Conservation (phyloP, 257 asterid genomes). For the Solanum rostratum region DNA sequence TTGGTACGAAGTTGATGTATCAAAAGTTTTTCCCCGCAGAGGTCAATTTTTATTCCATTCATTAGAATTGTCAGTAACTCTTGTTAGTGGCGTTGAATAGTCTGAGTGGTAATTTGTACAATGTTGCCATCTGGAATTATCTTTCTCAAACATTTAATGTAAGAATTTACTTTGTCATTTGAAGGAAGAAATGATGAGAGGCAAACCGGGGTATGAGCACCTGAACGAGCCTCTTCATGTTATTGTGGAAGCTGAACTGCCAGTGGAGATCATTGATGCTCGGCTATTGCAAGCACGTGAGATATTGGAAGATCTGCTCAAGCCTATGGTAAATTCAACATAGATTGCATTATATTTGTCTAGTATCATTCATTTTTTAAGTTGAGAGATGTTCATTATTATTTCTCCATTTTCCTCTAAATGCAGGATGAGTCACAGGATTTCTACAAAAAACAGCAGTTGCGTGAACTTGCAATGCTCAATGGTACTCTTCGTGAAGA, state of each 20-base stretch:
- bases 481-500: constrained; percentile 96
- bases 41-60: background rate
- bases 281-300: constrained; percentile 90
- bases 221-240: constrained; percentile 94
- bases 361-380: background rate
- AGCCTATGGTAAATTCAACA: constrained; percentile 64
- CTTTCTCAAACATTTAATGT: background rate
- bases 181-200: constrained; percentile 99
- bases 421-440: constrained; percentile 91
- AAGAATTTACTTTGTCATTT: constrained; percentile 8
- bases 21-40: background rate
- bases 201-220: constrained; percentile 96
- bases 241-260: constrained; percentile 88
- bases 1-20: background rate
- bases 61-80: background rate
- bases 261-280: constrained; percentile 86
- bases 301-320: constrained; percentile 84
- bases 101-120: background rate
- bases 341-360: background rate
- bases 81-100: background rate
- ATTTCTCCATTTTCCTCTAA: background rate
- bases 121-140: background rate
- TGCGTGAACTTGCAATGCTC: constrained; percentile 84
- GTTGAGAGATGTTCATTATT: background rate
- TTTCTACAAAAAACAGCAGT: constrained; percentile 81